These are phyloP conservation scores for Zygnema circumcarinatum DNA, from an alignment of 139 green algal species.

Conservation along the genomic window DNA sequence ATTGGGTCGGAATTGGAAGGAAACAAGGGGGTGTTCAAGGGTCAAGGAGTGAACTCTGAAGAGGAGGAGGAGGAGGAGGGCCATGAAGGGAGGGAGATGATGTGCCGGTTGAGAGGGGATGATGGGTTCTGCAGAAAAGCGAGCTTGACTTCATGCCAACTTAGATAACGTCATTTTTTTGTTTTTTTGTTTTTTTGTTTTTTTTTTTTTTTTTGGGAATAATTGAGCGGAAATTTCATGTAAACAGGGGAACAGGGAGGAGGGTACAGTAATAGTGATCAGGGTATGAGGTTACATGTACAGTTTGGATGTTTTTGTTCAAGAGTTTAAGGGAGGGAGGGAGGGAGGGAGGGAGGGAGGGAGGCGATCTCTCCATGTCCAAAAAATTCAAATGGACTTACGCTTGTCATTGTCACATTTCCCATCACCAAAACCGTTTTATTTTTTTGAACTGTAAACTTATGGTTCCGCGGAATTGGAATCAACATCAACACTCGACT, in stretches of 20 bases:
- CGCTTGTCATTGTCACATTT: no score
- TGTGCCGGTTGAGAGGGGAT: not conserved
- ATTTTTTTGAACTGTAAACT: not conserved
- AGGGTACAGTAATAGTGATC: no score
- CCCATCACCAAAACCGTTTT: not conserved
- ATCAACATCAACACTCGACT: not conserved
- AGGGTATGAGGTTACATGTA: no score
- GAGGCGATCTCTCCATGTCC: not conserved
- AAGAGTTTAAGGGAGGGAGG: no score
- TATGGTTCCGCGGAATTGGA: not conserved
- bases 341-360: not conserved
- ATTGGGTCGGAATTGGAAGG: not conserved
- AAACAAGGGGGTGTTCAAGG: not conserved
- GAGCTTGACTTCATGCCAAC: no score
- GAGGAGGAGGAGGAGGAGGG: not conserved
- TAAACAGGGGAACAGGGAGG: not conserved
- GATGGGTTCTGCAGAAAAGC: not conserved
- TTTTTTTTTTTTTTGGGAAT: no score
- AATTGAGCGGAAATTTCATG: no score
- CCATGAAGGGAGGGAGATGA: not conserved
- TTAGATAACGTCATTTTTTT: no score
- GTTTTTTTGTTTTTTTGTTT: no score
- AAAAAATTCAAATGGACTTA: not conserved
- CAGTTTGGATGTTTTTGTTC: no score
- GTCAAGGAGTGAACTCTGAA: not conserved